phyloP scores from a whole-genome alignment of 2,329 filamentous ascomycete genomes.

The Aspergillus candidus region DNA sequence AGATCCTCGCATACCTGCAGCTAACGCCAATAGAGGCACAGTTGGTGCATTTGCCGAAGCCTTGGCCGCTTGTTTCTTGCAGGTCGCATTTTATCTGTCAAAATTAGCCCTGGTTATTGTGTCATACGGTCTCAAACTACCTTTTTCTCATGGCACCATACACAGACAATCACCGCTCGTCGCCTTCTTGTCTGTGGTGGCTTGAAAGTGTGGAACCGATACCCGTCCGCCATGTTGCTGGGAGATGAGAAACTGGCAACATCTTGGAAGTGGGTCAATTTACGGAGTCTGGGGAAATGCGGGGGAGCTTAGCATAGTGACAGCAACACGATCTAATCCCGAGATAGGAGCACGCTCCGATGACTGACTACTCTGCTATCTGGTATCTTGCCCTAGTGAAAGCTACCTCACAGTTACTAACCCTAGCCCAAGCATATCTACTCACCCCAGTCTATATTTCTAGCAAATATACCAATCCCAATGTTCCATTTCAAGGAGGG shows the following conservation, averaged over 20 bases:
- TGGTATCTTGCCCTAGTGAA: too few relatives aligned
- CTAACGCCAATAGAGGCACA: constrained; percentile 8
- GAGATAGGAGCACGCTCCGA: too few relatives aligned
- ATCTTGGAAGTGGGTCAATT: background rate
- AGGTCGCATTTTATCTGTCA: constrained; percentile 7
- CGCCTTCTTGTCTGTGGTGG: constrained; percentile 8
- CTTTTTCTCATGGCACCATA: constrained; percentile 10
- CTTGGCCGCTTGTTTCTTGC: constrained; percentile 8
- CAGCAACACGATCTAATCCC: too few relatives aligned
- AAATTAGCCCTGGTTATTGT: background rate
- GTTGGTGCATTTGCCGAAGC: constrained; percentile 7
- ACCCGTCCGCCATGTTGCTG: background rate
- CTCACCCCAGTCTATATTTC: too few relatives aligned
- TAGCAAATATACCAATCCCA: too few relatives aligned
- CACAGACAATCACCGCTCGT: constrained; percentile 9
- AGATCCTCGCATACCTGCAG: constrained; percentile 1
- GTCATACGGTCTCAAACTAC: background rate
- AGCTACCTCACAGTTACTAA: too few relatives aligned
- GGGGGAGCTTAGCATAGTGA: background rate
- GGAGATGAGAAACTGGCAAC: background rate
- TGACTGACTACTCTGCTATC: too few relatives aligned
- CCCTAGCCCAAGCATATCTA: too few relatives aligned
- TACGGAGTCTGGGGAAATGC: background rate
- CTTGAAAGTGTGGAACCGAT: constrained; percentile 6
- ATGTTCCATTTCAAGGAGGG: too few relatives aligned